Percentiles rank a stretch among this genome's conserved stretches.
phyloP scores from a whole-genome alignment of 2,329 filamentous ascomycete species.

The Ambrosiella beaveri region DNA sequence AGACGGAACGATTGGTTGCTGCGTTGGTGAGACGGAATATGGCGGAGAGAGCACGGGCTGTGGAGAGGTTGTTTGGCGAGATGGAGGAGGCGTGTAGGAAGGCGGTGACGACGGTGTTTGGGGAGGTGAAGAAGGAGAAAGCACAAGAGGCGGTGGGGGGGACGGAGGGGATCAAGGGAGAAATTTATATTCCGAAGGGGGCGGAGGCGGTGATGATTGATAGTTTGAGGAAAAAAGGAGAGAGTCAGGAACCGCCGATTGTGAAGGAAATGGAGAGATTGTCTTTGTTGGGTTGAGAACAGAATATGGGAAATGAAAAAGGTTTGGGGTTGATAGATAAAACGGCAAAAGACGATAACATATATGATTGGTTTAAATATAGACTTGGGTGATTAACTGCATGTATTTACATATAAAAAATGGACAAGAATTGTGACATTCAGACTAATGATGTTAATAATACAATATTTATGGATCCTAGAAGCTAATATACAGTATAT shows the following conservation, averaged over 20 bases:
- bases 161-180: conserved; percentile 8
- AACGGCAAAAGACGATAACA: background rate
- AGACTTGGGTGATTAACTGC: background rate
- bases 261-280: conserved; percentile 33
- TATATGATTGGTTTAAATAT: background rate
- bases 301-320: background rate
- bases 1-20: conserved; percentile 58
- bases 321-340: background rate
- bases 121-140: conserved; percentile 14
- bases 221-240: conserved; percentile 28
- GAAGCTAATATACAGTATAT: conserved; percentile 11
- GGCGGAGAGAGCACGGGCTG: conserved; percentile 67
- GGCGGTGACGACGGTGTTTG: conserved; percentile 56
- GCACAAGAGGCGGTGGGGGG: conserved; percentile 8
- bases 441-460: too few relatives aligned
- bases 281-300: conserved; percentile 23
- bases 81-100: conserved; percentile 52
- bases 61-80: conserved; percentile 57
- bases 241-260: conserved; percentile 30
- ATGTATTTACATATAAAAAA: background rate
- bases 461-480: background rate
- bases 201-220: conserved; percentile 36
- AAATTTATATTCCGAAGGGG: conserved; percentile 24
- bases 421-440: too few relatives aligned
- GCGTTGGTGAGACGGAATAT: conserved; percentile 66